These are phyloP conservation scores for Hypoxylon fragiforme DNA, from an alignment of 495 filamentous ascomycete genomes.

Conservation along the genomic window DNA sequence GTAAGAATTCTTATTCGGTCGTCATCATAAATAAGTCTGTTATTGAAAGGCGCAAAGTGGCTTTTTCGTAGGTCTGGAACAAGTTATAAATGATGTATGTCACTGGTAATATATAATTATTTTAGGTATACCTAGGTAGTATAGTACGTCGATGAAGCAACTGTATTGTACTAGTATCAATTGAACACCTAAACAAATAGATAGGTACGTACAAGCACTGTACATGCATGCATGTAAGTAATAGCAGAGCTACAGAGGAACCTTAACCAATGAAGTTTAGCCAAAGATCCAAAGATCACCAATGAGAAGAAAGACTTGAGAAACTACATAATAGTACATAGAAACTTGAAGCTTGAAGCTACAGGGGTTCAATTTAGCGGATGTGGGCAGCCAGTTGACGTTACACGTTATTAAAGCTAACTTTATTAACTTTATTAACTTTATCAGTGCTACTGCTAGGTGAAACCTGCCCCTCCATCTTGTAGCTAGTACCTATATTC, in stretches of 20 bases:
- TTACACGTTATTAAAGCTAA: too few relatives aligned
- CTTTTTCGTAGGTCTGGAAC: constrained; percentile 27
- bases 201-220: background rate
- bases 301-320: constrained; percentile 10
- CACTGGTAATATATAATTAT: too few relatives aligned
- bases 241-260: too few relatives aligned
- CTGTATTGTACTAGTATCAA: constrained; percentile 22
- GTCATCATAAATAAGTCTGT: constrained; percentile 7
- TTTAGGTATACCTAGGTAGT: too few relatives aligned
- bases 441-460: too few relatives aligned
- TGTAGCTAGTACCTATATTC: background rate
- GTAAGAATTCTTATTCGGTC: constrained; percentile 6
- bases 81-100: constrained; percentile 3
- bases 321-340: too few relatives aligned
- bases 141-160: too few relatives aligned
- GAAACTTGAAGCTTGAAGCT: constrained; percentile 2
- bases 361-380: too few relatives aligned
- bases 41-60: constrained; percentile 28
- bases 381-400: too few relatives aligned
- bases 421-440: too few relatives aligned
- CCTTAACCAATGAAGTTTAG: constrained; percentile 16
- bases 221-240: too few relatives aligned
- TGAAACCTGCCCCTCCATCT: constrained; percentile 24
- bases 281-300: constrained; percentile 2
- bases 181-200: constrained; percentile 35